Base-by-base conservation (phyloP, 1,284 basidiomycete species). In the Naganishia cerealis region DNA sequence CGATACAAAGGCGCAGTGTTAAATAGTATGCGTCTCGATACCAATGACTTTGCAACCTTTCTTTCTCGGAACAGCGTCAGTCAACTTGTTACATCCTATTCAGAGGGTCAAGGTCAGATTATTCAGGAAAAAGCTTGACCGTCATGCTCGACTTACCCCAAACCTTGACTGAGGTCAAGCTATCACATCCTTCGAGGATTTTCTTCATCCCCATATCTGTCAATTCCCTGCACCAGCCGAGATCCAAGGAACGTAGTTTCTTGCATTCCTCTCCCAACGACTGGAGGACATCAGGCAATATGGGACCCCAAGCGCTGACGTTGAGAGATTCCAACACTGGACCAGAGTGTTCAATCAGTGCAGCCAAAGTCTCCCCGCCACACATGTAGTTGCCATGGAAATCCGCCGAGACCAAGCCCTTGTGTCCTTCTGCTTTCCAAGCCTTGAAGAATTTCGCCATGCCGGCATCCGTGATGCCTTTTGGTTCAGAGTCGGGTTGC, bases 211-310 rank as follows among this genome's bases (percentile, higher is more conserved):
- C 83, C 74, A 89, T 92, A 78, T 99, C 90, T 72, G 94, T 90
- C 39, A 92, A 84, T 43, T 86, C 85, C 52, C 95, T 82, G 72
- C 94, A 94, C 85, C 92, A 99, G 1, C 93, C 89, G 7, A 96
- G 78, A 75, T 99, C 91, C 42, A 98, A 75, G 74, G 82, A 84
- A 71, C 79, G 81, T 72, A 97, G 75, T 29, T 83, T 79, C 4
- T 75, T 77, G 21, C 85, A 86, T 0, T 75, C 73, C 43, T 79
- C 77, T 0, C 84, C 85, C 39, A 95, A 83, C 48, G 73, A 72
- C 56, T 78, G 81, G 46, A 96, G 79, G 1, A 85, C 84, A 12
- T 86, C 85, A 40, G 85, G 83, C 0, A 85, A 84, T 1, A 87
- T 83, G 0, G 84, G 82, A 74, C 85, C 88, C 90, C 87, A 91